Evolutionary conservation across 495 filamentous ascomycete species (phyloP).

Genomic region (Aspergillus panamensis): DNA sequence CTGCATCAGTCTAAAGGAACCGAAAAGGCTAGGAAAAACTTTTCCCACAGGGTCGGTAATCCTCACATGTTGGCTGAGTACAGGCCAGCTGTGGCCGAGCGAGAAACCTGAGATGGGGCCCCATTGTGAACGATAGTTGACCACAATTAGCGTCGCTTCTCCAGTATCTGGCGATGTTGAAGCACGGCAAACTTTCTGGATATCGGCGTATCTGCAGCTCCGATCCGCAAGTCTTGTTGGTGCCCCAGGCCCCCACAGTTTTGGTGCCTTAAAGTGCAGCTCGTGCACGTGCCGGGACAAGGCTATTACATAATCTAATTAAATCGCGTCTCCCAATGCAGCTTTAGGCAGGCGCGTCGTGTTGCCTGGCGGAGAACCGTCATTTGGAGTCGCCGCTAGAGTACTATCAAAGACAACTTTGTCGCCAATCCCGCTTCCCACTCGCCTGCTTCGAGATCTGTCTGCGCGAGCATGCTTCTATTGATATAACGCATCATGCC

Average conservation of each 20-base stretch:
- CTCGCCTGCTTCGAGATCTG: not conserved
- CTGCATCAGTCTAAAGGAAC: constrained; percentile 24
- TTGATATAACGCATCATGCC: constrained; percentile 51
- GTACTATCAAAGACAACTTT: too few species aligned
- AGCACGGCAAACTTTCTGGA: constrained; percentile 20
- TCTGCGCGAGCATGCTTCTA: constrained; percentile 1
- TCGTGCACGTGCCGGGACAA: constrained; percentile 29
- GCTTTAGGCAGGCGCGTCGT: constrained; percentile 34
- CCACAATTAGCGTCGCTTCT: constrained; percentile 13
- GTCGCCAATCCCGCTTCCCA: not conserved
- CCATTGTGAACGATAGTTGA: constrained; percentile 30
- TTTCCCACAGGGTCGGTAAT: not conserved
- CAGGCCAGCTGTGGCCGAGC: constrained; percentile 37
- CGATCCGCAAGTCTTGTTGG: constrained; percentile 12
- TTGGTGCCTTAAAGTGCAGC: not conserved
- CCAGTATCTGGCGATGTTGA: constrained; percentile 8
- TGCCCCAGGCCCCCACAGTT: too few species aligned
- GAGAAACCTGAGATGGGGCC: constrained; percentile 38
- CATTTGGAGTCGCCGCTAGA: too few species aligned
- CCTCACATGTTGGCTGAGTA: constrained; percentile 38
- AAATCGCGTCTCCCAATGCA: constrained; percentile 28
- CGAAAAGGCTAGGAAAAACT: constrained; percentile 2
- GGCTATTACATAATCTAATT: constrained; percentile 34
- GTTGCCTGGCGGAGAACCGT: constrained; percentile 16
- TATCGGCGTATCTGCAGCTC: constrained; percentile 36